Base-by-base conservation (phyloP, 345 rosid species). In the Brassica napus region DNA sequence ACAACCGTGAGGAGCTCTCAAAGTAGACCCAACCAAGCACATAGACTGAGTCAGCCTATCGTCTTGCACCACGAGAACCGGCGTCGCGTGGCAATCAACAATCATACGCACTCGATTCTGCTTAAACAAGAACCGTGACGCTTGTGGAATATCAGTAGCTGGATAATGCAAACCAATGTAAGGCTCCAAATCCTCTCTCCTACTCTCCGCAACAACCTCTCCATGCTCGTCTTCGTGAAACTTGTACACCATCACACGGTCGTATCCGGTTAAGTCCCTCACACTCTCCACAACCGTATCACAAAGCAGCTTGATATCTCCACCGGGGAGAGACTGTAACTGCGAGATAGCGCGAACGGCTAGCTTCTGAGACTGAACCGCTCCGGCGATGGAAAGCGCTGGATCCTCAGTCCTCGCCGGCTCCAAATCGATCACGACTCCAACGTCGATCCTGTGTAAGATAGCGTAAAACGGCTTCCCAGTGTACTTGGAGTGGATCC, bases 211-310 rank as follows among this genome's bases (percentile, higher is more conserved):
- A n/a, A 96, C 86, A 58, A 96, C 99, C 82, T 93, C 98, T n/a
- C 99, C 99, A 32, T 93, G 99, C 82, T 93, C 99, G 62, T 96
- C 99, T 78, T 96, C 99, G 8, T 93, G 98, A 76, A 96, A 96
- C 84, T 93, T 96, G 79, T 93, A 96, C 55, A 96, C 98, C 99
- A 93, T 93, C 12, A 93, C 98, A 73, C 99, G 84, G 77, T 96
- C 97, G 23, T 96, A 96, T 5, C 95, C 99, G 0, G 98, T 93
- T 3, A 96, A 89, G 81, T 90, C 92, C 80, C 87, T 87, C n/a
- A 96, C 97, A 31, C 94, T 84, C 65, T 86, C 87, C 47, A 93
- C 99, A 72, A 96, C 94, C 70, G 99, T 89, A 21, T 93, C 98
- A 82, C 99, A 96, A 44, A 96, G 72, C 11, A 93, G 83, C 83